Evolutionary conservation across 371 early-diverging fungal genomes (phyloP).

Genomic region (Paraphysoderma sedebokerense): DNA sequence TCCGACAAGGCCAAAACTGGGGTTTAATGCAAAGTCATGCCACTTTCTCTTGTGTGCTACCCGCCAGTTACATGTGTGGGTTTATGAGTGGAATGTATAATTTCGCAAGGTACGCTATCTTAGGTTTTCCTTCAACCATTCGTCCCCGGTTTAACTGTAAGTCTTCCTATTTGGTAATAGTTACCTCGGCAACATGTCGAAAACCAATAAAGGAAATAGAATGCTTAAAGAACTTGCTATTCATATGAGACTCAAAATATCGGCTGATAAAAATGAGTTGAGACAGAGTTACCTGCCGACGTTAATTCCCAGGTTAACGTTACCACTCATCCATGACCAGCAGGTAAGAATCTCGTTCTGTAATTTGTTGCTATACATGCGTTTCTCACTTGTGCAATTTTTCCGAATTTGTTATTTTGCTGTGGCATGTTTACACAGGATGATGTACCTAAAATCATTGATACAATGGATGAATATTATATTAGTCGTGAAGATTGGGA

Average conservation of each 20-base stretch:
- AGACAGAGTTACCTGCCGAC: constrained; percentile 67
- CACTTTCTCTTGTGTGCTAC: constrained; percentile 72
- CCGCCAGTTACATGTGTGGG: constrained; percentile 62
- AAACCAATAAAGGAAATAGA: constrained; percentile 49
- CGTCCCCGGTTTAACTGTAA: background rate
- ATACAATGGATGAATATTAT: constrained; percentile 75
- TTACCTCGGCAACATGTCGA: constrained; percentile 92
- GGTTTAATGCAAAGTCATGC: constrained; percentile 83
- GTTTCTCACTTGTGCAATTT: constrained; percentile 1
- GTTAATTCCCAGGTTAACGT: constrained; percentile 39
- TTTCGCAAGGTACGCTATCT: constrained; percentile 10
- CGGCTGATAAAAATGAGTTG: constrained; percentile 68
- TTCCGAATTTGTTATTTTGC: background rate
- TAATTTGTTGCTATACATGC: constrained; percentile 4
- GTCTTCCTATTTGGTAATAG: constrained; percentile 12
- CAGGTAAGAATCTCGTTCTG: constrained; percentile 14
- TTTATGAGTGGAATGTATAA: constrained; percentile 14
- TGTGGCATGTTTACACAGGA: constrained; percentile 14
- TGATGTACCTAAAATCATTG: constrained; percentile 52
- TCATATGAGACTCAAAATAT: constrained; percentile 62
- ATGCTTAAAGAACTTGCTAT: constrained; percentile 60
- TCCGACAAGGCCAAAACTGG: constrained; percentile 69
- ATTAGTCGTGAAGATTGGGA: constrained; percentile 80
- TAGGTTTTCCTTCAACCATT: background rate
- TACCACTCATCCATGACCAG: constrained; percentile 35